phyloP scores from a whole-genome alignment of 2,329 filamentous ascomycete genomes.

The Ophiostoma novo-ulmi region DNA sequence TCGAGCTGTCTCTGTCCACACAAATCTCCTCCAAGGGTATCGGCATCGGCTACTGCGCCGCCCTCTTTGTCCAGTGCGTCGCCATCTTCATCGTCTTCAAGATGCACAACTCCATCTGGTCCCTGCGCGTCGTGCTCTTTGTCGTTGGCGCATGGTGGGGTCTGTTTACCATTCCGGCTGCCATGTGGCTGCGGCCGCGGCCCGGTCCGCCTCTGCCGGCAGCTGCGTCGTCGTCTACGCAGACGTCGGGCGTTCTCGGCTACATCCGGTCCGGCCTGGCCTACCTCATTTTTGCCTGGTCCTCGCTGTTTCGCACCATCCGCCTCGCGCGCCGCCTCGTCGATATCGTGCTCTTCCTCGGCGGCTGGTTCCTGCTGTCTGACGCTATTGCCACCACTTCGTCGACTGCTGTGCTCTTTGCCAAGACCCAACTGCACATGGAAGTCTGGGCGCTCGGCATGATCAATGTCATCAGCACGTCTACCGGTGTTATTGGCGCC shows the following conservation, averaged over 20 bases:
- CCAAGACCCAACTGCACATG: constrained; percentile 91
- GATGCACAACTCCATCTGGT: constrained; percentile 73
- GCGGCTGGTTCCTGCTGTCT: constrained; percentile 89
- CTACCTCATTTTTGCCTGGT: constrained; percentile 82
- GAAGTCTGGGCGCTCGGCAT: constrained; percentile 78
- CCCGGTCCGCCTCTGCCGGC: constrained; percentile 73
- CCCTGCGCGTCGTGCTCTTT: constrained; percentile 80
- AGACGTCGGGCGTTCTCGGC: constrained; percentile 33
- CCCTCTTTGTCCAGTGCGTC: constrained; percentile 75
- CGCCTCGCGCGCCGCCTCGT: constrained; percentile 65
- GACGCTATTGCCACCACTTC: constrained; percentile 93
- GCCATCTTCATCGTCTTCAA: constrained; percentile 71
- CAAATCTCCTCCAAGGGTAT: constrained; percentile 89
- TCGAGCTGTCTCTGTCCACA: constrained; percentile 76
- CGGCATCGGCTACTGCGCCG: constrained; percentile 86
- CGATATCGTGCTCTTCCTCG: constrained; percentile 73
- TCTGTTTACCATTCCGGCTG: constrained; percentile 80
- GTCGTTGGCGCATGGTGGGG: constrained; percentile 91
- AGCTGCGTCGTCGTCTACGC: constrained; percentile 22
- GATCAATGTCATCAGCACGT: constrained; percentile 88
- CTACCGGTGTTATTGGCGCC: constrained; percentile 77
- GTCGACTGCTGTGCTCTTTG: constrained; percentile 90
- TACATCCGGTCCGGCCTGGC: constrained; percentile 49
- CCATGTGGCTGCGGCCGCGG: constrained; percentile 78
- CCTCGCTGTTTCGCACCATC: constrained; percentile 73